These are phyloP conservation scores for Leccinum sublutescens DNA, from an alignment of 768 basidiomycete genomes.

Conservation along the genomic window DNA sequence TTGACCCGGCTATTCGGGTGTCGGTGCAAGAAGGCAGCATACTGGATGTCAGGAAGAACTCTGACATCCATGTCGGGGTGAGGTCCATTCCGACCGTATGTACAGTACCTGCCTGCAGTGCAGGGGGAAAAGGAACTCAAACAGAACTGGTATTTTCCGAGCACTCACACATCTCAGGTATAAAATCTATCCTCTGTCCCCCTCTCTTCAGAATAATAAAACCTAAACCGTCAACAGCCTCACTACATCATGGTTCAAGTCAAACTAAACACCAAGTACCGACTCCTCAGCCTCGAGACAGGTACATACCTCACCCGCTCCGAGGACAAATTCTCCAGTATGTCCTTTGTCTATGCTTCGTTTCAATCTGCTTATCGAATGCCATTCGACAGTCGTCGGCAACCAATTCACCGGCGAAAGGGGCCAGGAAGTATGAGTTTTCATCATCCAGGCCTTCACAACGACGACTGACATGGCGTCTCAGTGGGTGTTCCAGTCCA, in stretches of 20 bases:
- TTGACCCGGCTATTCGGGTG: not conserved
- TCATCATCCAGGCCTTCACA: not conserved
- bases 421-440: not conserved
- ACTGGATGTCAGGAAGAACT: not conserved
- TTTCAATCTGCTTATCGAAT: not conserved
- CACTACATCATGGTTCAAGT: not conserved
- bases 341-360: not conserved
- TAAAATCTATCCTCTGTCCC: not conserved
- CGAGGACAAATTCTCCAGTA: not conserved
- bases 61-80: not conserved
- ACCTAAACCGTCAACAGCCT: not conserved
- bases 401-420: not conserved
- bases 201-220: not conserved
- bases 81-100: not conserved
- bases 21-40: not conserved
- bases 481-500: not conserved
- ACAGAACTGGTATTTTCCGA: not conserved
- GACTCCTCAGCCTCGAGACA: not conserved
- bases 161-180: not conserved
- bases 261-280: not conserved
- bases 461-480: not conserved
- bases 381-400: not conserved
- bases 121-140: conserved; percentile 31
- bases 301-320: not conserved
- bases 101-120: not conserved